phyloP scores from a whole-genome alignment of 192 early-diverging fungal genomes.

The Phlyctochytrium planicorne region DNA sequence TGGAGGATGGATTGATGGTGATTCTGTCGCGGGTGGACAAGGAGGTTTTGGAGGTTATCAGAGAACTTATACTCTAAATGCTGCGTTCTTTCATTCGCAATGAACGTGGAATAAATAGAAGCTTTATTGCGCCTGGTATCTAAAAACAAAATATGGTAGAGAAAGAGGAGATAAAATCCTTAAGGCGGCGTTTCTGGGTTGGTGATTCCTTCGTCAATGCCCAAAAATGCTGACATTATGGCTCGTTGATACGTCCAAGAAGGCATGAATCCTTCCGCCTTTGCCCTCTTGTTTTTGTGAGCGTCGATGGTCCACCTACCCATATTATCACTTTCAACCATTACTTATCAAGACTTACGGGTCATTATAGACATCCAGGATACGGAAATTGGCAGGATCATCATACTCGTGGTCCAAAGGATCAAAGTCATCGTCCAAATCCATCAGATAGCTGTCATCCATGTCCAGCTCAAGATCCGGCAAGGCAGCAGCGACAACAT shows the following conservation, averaged over 20 bases:
- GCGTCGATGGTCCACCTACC: constrained; percentile 21
- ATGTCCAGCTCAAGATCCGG: constrained; percentile 15
- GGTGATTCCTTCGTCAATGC: constrained; percentile 19
- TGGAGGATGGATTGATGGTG: too few species aligned
- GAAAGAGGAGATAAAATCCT: too few species aligned
- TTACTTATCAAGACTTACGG: constrained; percentile 35
- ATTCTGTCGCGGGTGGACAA: too few species aligned
- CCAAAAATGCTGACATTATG: constrained; percentile 21
- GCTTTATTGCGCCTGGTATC: too few species aligned
- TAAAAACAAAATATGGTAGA: too few species aligned
- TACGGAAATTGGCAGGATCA: constrained; percentile 29
- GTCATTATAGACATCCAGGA: constrained; percentile 47
- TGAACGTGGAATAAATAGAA: too few species aligned
- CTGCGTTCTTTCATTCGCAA: too few species aligned
- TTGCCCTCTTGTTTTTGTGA: neutral
- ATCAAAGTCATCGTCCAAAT: constrained; percentile 39
- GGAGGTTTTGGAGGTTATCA: too few species aligned
- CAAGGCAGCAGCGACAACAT: constrained; percentile 18
- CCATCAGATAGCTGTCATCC: constrained; percentile 9
- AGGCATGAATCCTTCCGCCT: constrained; percentile 12
- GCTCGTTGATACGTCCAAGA: constrained; percentile 20
- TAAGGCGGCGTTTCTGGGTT: too few species aligned
- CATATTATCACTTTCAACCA: neutral
- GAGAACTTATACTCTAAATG: too few species aligned
- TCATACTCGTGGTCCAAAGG: constrained; percentile 51